Evolutionary conservation across 176 grass and related monocot species (phyloP), one percentile per base, ranked within the genome.

Genomic region (Cenchrus purpureus): DNA sequence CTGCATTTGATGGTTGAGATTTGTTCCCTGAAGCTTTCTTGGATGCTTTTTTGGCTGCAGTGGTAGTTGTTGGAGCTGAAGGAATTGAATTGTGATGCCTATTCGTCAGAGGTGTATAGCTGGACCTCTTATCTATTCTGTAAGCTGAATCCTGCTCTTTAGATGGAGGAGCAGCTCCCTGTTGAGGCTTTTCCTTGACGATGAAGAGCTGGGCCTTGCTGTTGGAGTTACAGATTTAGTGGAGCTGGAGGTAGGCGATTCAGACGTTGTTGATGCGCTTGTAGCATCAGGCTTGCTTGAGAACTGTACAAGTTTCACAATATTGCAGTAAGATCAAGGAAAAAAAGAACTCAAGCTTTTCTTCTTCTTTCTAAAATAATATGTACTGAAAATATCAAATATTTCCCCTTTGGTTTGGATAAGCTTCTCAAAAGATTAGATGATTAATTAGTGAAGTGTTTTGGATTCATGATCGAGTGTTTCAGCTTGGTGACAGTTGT

Each of bases 51-150:
- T 6, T 83, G 28, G 17, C 40, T 34, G 63, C 34, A 56, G 53
- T 13, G 56, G 40, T 15, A 45, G 45, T 4, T 43, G 57, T 44
- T 63, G 32, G 62, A 5, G 74, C 29, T 28, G 70, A n/a, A 31
- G 87, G 61, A 71, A 56, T 42, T 49, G 72, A 19, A 65, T 71
- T 82, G 17, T 91, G 81, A 8, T 80, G 80, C 14, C 25, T 87
- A 45, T 83, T 84, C 52, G 76, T 68, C 85, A 86, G 80, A 71
- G 76, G 68, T 71, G 80, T 89, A 22, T 84, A 86, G 64, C 87
- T 89, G 71, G 91, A 89, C 69, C 50, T 89, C 69, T 89, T 89
- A 19, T 89, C 80, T 19, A 83, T 83, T 70, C 74, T 87, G 66
- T 77, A 90, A 56, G 78, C 19, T n/a, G 82, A 50, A 43, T 44